Conservation (phyloP, 306 rosid genomes). For the Cucumis cinereus region DNA sequence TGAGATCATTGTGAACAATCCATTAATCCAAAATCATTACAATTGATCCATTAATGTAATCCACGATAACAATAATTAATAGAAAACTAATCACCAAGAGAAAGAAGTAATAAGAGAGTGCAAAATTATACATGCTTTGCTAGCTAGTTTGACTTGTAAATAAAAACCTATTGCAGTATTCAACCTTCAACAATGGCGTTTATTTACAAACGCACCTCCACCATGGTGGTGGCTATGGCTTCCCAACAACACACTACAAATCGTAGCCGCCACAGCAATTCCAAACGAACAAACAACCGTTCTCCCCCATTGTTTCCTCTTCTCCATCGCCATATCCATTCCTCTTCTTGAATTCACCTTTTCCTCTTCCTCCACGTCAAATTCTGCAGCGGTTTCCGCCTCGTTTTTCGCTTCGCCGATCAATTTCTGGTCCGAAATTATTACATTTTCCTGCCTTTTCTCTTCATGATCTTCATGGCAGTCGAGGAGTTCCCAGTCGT, state of each 20-base stretch:
- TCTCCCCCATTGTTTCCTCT: neutral
- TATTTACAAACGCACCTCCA: neutral
- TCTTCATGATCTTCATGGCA: too few relatives aligned
- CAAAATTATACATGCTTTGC: too few relatives aligned
- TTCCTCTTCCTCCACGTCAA: neutral
- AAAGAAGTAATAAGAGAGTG: too few relatives aligned
- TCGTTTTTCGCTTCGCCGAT: neutral
- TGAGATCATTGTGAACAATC: too few relatives aligned
- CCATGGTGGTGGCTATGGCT: neutral
- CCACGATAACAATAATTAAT: too few relatives aligned
- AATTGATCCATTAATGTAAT: too few relatives aligned
- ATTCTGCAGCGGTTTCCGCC: neutral
- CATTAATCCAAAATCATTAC: too few relatives aligned
- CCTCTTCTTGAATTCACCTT: neutral
- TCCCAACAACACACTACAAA: neutral
- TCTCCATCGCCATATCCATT: neutral
- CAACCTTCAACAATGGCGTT: neutral
- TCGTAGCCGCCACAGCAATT: neutral
- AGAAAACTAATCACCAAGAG: too few relatives aligned
- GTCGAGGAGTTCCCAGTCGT: too few relatives aligned
- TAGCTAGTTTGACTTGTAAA: too few relatives aligned
- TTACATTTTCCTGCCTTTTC: too few relatives aligned
- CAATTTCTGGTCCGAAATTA: neutral
- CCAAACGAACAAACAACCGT: neutral
- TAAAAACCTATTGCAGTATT: neutral